Evolutionary conservation across 2,329 filamentous ascomycete genomes (phyloP).

Genomic region (Cordyceps pruinosa): DNA sequence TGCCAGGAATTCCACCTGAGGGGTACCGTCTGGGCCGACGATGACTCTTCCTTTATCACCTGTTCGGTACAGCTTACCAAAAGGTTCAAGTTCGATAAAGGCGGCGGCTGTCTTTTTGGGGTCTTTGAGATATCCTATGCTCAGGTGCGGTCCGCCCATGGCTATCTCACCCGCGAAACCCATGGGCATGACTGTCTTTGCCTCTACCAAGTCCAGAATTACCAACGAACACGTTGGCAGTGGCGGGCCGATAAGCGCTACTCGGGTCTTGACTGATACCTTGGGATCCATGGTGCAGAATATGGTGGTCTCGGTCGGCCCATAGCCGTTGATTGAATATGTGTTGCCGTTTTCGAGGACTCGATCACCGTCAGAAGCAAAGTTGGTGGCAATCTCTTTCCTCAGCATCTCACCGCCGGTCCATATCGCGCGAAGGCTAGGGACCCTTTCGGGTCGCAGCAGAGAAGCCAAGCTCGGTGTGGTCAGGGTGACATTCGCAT

Average conservation of each 20-base stretch:
- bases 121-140: background rate
- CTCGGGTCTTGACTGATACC: background rate
- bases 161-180: background rate
- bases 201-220: background rate
- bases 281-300: background rate
- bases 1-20: constrained; percentile 1
- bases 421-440: background rate
- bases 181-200: background rate
- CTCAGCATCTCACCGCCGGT: background rate
- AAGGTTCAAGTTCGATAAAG: background rate
- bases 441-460: background rate
- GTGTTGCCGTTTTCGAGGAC: background rate
- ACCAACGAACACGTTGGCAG: background rate
- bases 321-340: background rate
- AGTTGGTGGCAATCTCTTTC: background rate
- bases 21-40: background rate
- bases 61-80: background rate
- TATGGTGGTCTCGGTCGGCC: background rate
- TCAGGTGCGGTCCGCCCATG: background rate
- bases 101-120: constrained; percentile 1
- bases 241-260: background rate
- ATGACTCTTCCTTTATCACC: background rate
- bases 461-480: background rate
- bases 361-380: constrained; percentile 1
- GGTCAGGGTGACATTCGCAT: background rate